Percentiles rank a stretch among this genome's conserved stretches.
Evolutionary conservation across 208 protist species (phyloP).

Genomic region (Acanthamoeba quina): DNA sequence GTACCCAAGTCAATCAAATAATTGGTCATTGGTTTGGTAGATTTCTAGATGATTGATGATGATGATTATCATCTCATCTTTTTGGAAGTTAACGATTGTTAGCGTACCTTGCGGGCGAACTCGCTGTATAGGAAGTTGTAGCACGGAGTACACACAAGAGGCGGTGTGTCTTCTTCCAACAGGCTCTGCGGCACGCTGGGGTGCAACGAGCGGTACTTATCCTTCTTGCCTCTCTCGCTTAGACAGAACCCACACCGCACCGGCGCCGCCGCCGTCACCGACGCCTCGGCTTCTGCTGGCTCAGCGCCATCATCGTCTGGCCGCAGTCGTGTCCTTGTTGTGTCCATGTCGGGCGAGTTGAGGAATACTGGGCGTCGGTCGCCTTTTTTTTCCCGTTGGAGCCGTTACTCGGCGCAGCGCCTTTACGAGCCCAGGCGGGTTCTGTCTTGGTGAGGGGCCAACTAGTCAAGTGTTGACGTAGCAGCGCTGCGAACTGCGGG

Average conservation of each 20-base stretch:
- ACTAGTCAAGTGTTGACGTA: no score
- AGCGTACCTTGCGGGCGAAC: neutral
- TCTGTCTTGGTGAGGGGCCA: no score
- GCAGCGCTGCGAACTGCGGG: no score
- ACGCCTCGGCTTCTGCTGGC: neutral
- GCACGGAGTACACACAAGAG: neutral
- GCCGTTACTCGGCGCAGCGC: neutral
- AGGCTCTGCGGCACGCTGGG: slow-evolving; percentile 22
- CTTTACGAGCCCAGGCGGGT: neutral
- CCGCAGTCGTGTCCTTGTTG: neutral
- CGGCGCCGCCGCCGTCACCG: no score
- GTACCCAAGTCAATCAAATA: no score
- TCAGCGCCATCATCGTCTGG: neutral
- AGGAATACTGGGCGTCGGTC: neutral
- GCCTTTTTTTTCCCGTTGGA: neutral
- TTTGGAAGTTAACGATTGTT: no score
- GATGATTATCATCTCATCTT: neutral
- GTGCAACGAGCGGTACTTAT: neutral
- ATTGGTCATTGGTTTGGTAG: no score
- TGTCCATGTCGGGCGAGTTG: neutral
- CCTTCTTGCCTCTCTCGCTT: neutral
- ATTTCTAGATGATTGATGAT: neutral
- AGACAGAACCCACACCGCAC: slow-evolving; percentile 11
- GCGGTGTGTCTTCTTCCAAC: slow-evolving; percentile 3
- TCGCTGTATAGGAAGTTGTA: neutral